phyloP scores from a whole-genome alignment of 768 basidiomycete genomes.

The Saitozyma sp. region DNA sequence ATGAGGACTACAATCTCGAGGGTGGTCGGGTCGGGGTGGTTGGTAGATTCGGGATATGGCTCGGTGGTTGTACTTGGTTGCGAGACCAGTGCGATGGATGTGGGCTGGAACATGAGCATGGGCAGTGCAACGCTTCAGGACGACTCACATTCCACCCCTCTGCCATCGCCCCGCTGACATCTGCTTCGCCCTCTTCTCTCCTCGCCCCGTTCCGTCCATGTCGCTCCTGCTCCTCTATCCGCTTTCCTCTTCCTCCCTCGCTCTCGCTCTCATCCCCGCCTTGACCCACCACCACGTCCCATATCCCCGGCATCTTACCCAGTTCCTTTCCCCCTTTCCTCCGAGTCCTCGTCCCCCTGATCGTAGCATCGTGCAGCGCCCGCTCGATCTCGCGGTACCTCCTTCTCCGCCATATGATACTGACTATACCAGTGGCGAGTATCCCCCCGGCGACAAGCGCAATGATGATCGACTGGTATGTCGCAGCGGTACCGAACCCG shows the following conservation, averaged over 20 bases:
- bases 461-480: conserved; percentile 24
- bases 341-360: background rate
- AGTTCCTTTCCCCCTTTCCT: background rate
- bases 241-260: background rate
- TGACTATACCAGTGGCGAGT: conserved; percentile 13
- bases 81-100: background rate
- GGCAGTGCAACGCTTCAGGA: conserved; percentile 1
- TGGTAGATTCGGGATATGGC: too few relatives aligned
- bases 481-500: conserved; percentile 4
- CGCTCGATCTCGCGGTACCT: background rate
- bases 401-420: conserved; percentile 12
- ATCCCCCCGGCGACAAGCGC: conserved; percentile 22
- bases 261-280: background rate
- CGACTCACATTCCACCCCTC: conserved; percentile 3
- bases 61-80: too few relatives aligned
- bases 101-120: background rate
- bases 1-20: conserved; percentile 14
- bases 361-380: background rate
- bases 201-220: conserved; percentile 1
- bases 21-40: background rate
- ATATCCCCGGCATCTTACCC: background rate
- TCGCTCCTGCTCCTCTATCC: conserved; percentile 2
- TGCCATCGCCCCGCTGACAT: background rate
- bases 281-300: background rate
- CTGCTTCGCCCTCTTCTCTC: background rate